Conservation (phyloP, 78 protist species). For the Speleostelium caveatum region DNA sequence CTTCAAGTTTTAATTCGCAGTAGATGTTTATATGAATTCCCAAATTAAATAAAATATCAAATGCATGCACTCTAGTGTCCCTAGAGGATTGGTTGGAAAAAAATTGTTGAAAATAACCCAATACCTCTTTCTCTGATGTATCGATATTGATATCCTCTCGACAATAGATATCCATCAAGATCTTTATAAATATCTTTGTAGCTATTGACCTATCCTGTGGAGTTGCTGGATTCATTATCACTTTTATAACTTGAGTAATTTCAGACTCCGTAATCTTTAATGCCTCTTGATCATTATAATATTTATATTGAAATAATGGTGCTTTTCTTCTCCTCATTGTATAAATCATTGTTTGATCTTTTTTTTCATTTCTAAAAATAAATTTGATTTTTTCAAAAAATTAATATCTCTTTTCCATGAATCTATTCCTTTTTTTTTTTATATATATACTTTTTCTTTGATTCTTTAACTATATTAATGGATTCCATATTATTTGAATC, state of each 20-base stretch:
- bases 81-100: background rate
- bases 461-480: slow-evolving; percentile 54
- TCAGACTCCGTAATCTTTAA: slow-evolving; percentile 47
- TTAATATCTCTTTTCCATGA: background rate
- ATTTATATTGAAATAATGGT: slow-evolving; percentile 67
- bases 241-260: slow-evolving; percentile 38
- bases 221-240: slow-evolving; percentile 62
- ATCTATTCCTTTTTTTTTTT: background rate
- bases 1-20: slow-evolving; percentile 46
- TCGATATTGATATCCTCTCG: slow-evolving; percentile 9
- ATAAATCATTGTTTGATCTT: slow-evolving; percentile 30
- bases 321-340: slow-evolving; percentile 58
- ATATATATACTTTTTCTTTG: slow-evolving; percentile 49
- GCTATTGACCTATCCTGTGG: slow-evolving; percentile 68
- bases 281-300: slow-evolving; percentile 69
- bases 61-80: slow-evolving; percentile 36
- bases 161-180: slow-evolving; percentile 69
- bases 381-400: background rate
- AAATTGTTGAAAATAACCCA: slow-evolving; percentile 21
- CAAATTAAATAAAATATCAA: slow-evolving; percentile 58
- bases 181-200: slow-evolving; percentile 64
- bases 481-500: slow-evolving; percentile 15
- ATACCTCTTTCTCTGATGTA: slow-evolving; percentile 19
- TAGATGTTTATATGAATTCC: slow-evolving; percentile 50
- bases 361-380: slow-evolving; percentile 41